Evolutionary conservation across 306 rosid species (phyloP).

Genomic region (Malus sieversii): DNA sequence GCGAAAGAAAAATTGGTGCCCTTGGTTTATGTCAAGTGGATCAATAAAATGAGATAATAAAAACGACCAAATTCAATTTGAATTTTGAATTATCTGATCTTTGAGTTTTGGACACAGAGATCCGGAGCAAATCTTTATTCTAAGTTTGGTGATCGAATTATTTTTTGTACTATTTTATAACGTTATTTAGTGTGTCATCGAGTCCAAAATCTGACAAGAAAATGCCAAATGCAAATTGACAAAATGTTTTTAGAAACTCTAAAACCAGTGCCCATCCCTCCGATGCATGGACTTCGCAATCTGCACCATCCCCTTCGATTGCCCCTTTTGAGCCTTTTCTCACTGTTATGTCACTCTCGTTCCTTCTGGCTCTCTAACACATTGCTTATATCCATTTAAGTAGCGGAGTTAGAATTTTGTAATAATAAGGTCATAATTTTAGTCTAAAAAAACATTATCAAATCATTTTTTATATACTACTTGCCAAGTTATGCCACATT

Average conservation of each 20-base stretch:
- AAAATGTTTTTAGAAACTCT: slow-evolving; percentile 1
- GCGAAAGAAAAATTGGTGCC: too few relatives aligned
- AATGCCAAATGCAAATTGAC: slow-evolving; percentile 39
- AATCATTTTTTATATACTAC: too few relatives aligned
- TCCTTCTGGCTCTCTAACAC: not conserved
- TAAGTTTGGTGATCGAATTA: too few relatives aligned
- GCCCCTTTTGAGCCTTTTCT: not conserved
- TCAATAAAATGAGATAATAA: too few relatives aligned
- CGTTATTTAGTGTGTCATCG: not conserved
- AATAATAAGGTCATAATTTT: too few relatives aligned
- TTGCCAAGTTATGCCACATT: too few relatives aligned
- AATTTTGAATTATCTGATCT: too few relatives aligned
- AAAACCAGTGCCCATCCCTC: slow-evolving; percentile 4
- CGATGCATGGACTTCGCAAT: slow-evolving; percentile 7
- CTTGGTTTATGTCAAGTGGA: too few relatives aligned
- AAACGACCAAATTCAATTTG: too few relatives aligned
- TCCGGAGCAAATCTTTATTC: fast-evolving
- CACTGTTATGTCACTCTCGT: slow-evolving; percentile 24
- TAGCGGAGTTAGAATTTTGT: fast-evolving
- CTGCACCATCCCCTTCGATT: not conserved
- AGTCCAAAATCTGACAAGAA: slow-evolving; percentile 45
- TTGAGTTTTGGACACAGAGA: fast-evolving
- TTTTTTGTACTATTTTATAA: not conserved
- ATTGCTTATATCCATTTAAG: not conserved
- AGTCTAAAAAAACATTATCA: too few relatives aligned